Percentiles rank a stretch among this genome's conserved stretches.
Conservation (phyloP, 768 basidiomycete species). For the Phaeolepiota aurea region DNA sequence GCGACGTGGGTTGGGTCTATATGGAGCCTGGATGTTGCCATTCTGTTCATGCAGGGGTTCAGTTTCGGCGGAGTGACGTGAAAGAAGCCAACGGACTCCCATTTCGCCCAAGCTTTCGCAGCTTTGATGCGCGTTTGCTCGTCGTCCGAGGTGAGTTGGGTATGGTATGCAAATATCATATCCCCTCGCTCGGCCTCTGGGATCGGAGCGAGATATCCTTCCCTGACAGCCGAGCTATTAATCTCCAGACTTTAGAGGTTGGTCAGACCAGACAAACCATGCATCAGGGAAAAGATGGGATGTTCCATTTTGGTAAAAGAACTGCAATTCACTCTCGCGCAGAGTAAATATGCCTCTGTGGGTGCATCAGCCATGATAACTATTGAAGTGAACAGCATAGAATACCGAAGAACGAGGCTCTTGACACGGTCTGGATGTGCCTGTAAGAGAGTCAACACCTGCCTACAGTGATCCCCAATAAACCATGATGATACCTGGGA, state of each 20-base stretch:
- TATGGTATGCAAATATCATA: constrained; percentile 78
- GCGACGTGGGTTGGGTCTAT: constrained; percentile 64
- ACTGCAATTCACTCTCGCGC: constrained; percentile 77
- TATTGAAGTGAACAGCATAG: not conserved
- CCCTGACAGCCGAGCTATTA: constrained; percentile 45
- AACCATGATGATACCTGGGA: constrained; percentile 49
- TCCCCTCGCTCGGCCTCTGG: constrained; percentile 75
- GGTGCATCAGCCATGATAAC: not conserved
- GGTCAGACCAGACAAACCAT: constrained; percentile 40
- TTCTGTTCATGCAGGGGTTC: constrained; percentile 53
- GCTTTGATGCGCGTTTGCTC: constrained; percentile 56
- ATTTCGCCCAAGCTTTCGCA: constrained; percentile 83
- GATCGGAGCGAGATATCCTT: constrained; percentile 74
- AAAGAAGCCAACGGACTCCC: constrained; percentile 57
- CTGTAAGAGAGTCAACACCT: constrained; percentile 23
- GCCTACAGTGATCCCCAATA: not conserved
- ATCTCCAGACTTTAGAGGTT: not conserved
- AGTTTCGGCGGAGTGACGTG: constrained; percentile 1
- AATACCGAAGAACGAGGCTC: constrained; percentile 67
- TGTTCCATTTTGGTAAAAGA: constrained; percentile 88
- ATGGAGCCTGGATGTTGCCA: constrained; percentile 71
- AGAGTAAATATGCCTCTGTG: constrained; percentile 83
- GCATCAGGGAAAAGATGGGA: constrained; percentile 83
- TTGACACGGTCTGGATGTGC: constrained; percentile 76
- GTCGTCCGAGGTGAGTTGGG: constrained; percentile 66